phyloP scores from a whole-genome alignment of 1,284 basidiomycete species.

The Leccinum fuscescens region DNA sequence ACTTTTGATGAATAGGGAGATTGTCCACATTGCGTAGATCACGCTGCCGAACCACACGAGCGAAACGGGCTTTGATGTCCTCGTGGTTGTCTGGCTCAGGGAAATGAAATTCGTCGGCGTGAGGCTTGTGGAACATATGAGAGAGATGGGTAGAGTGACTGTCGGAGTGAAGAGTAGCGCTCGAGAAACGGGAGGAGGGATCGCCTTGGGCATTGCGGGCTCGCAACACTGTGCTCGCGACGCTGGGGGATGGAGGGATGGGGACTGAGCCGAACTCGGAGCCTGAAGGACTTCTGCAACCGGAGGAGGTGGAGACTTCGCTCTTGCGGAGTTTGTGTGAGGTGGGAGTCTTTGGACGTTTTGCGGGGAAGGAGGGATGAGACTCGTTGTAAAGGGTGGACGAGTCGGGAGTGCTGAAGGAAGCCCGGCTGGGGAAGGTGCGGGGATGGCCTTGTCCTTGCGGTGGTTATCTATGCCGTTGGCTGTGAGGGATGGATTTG shows the following conservation, averaged over 20 bases:
- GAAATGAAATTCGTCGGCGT: slow-evolving; percentile 66
- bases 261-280: slow-evolving; percentile 48
- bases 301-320: slow-evolving; percentile 49
- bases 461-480: slow-evolving; percentile 63
- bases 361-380: slow-evolving; percentile 34
- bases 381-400: slow-evolving; percentile 57
- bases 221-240: slow-evolving; percentile 41
- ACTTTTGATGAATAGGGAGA: slow-evolving; percentile 83
- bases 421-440: slow-evolving; percentile 33
- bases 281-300: slow-evolving; percentile 42
- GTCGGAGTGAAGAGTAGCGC: slow-evolving; percentile 48
- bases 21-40: slow-evolving; percentile 60
- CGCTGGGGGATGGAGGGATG: slow-evolving; percentile 36
- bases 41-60: slow-evolving; percentile 68
- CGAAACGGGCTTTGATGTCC: slow-evolving; percentile 77
- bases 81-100: slow-evolving; percentile 70
- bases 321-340: slow-evolving; percentile 49
- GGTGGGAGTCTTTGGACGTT: slow-evolving; percentile 38
- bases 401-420: slow-evolving; percentile 55
- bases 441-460: slow-evolving; percentile 47
- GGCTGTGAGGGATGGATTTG: slow-evolving; percentile 70
- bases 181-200: slow-evolving; percentile 60
- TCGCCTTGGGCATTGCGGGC: slow-evolving; percentile 55
- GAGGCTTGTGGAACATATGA: slow-evolving; percentile 51
- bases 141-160: slow-evolving; percentile 57